A percentile compares a stretch with the other conserved stretches of the same genome.
These are phyloP conservation scores for Paecilomyces sp. DNA, from an alignment of 2,329 filamentous ascomycete species.

Conservation along the genomic window DNA sequence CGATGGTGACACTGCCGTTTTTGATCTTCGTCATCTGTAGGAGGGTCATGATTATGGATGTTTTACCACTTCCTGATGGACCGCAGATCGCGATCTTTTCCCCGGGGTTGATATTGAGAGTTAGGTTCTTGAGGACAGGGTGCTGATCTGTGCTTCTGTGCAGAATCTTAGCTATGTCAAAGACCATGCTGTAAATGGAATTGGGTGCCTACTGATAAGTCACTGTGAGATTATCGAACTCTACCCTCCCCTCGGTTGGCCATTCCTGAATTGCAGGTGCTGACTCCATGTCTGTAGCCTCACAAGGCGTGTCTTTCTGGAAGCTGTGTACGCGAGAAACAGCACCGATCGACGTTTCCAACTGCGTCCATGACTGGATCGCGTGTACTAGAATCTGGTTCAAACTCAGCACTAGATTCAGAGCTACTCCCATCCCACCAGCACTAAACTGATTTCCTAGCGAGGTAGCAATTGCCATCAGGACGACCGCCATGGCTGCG, in stretches of 20 bases:
- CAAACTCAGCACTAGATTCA: conserved; percentile 42
- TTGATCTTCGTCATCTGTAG: background rate
- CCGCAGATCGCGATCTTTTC: background rate
- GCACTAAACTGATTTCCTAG: conserved; percentile 23
- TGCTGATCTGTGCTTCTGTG: background rate
- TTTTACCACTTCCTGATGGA: background rate
- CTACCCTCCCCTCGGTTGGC: background rate
- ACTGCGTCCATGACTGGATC: conserved; percentile 41
- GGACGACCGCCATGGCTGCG: conserved; percentile 3
- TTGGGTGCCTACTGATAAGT: background rate
- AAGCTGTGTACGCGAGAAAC: conserved; percentile 19
- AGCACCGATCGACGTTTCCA: conserved; percentile 50
- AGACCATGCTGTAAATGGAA: too few species aligned
- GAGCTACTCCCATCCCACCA: conserved; percentile 38
- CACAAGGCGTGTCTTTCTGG: background rate
- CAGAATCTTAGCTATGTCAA: too few species aligned
- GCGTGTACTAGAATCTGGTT: conserved; percentile 37
- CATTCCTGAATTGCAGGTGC: background rate
- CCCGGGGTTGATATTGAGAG: background rate
- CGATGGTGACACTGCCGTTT: background rate
- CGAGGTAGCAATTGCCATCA: conserved; percentile 6
- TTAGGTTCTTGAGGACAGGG: background rate
- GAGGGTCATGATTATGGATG: background rate
- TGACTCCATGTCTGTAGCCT: background rate
- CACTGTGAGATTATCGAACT: background rate